Conservation (phyloP, 495 filamentous ascomycete species). For the Xylaria sp. region DNA sequence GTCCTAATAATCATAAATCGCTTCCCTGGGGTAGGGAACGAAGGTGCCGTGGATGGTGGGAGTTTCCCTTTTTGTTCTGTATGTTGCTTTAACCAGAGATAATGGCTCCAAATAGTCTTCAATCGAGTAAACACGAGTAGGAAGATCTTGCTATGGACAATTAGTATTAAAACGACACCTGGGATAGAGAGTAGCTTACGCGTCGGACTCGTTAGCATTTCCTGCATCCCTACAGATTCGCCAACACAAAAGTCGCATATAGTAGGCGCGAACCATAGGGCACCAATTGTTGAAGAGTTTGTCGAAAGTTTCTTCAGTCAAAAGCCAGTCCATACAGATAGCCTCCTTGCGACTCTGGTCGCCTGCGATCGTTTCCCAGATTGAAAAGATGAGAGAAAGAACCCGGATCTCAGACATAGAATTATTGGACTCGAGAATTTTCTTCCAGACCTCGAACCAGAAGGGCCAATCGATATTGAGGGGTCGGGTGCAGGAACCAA, state of each 20-base stretch:
- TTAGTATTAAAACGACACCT: slow-evolving; percentile 27
- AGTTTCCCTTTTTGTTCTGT: slow-evolving; percentile 62
- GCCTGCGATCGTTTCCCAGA: slow-evolving; percentile 77
- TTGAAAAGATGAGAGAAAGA: slow-evolving; percentile 81
- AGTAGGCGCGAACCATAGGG: slow-evolving; percentile 97
- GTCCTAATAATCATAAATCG: slow-evolving; percentile 91
- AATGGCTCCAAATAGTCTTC: slow-evolving; percentile 78
- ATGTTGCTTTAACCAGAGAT: slow-evolving; percentile 72
- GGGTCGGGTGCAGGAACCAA: slow-evolving; percentile 44
- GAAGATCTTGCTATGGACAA: slow-evolving; percentile 65
- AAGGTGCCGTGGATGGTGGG: slow-evolving; percentile 79
- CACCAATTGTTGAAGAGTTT: slow-evolving; percentile 96
- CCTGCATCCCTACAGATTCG: slow-evolving; percentile 81
- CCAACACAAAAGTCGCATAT: slow-evolving; percentile 93
- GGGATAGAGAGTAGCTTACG: slow-evolving; percentile 57
- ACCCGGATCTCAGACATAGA: slow-evolving; percentile 92
- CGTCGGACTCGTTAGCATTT: slow-evolving; percentile 68
- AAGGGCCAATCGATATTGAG: slow-evolving; percentile 78
- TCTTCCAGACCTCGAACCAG: slow-evolving; percentile 84
- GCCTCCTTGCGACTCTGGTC: slow-evolving; percentile 72
- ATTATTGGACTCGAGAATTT: slow-evolving; percentile 87
- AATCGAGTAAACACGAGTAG: slow-evolving; percentile 72
- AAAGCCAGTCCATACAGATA: slow-evolving; percentile 79
- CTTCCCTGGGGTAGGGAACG: slow-evolving; percentile 87
- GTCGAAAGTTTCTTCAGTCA: slow-evolving; percentile 80